These are phyloP conservation scores for Trichosporon faecale DNA, from an alignment of 1,284 basidiomycete species.

Conservation along the genomic window DNA sequence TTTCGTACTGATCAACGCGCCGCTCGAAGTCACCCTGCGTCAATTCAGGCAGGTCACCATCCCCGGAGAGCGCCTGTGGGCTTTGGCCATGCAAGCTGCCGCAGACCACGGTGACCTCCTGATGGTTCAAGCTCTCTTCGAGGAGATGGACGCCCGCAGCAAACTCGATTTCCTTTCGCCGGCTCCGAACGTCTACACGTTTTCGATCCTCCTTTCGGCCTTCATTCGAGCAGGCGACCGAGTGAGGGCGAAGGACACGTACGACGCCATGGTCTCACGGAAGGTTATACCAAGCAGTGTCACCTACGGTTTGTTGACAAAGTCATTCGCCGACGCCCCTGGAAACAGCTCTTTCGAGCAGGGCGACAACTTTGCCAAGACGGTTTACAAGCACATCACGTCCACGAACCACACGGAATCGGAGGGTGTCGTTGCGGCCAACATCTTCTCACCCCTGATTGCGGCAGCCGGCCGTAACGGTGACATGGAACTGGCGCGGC, in stretches of 20 bases:
- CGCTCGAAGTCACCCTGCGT: conserved; percentile 64
- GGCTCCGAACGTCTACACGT: conserved; percentile 57
- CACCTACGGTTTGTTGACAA: conserved; percentile 70
- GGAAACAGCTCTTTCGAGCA: conserved; percentile 34
- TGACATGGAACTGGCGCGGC: conserved; percentile 56
- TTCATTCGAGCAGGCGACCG: conserved; percentile 64
- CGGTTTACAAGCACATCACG: conserved; percentile 27
- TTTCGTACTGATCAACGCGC: conserved; percentile 74
- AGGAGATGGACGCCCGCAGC: conserved; percentile 59
- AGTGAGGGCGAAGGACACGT: conserved; percentile 63
- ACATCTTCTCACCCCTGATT: conserved; percentile 43
- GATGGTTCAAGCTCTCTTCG: conserved; percentile 66
- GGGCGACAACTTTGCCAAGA: conserved; percentile 43
- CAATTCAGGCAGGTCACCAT: conserved; percentile 61
- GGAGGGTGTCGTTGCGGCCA: conserved; percentile 32
- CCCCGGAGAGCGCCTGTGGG: conserved; percentile 68
- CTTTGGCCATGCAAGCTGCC: conserved; percentile 76
- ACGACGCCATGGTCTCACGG: conserved; percentile 68
- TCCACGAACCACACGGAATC: conserved; percentile 22
- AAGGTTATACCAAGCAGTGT: conserved; percentile 68
- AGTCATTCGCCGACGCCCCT: conserved; percentile 48
- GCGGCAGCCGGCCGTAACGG: conserved; percentile 32
- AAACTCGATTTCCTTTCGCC: conserved; percentile 39
- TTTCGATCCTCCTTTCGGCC: conserved; percentile 79
- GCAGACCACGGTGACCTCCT: conserved; percentile 70